phyloP scores from a whole-genome alignment of 331 rosid species.

The Pyrus hybrid region DNA sequence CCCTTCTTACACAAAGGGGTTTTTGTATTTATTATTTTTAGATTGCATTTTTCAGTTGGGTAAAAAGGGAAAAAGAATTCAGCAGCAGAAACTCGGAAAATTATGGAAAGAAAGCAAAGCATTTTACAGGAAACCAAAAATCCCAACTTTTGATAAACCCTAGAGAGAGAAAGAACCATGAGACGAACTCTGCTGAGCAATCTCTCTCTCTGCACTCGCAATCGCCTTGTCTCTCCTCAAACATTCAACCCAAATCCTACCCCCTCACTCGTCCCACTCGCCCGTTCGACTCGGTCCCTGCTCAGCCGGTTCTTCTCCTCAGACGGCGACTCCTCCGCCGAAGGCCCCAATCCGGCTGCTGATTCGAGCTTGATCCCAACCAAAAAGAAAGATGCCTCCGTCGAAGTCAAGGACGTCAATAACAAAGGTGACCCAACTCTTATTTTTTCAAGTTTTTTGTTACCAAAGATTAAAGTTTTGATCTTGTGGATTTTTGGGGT shows the following conservation, averaged over 20 bases:
- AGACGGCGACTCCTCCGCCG: conserved; percentile 30
- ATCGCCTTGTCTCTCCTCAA: conserved; percentile 27
- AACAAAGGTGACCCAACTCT: conserved; percentile 49
- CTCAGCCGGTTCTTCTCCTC: conserved; percentile 47
- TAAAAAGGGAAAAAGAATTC: too few species aligned
- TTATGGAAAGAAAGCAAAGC: neutral
- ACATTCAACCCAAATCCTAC: conserved; percentile 4
- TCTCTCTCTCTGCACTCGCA: conserved; percentile 40
- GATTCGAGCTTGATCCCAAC: conserved; percentile 11
- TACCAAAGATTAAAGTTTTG: neutral
- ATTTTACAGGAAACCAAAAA: neutral
- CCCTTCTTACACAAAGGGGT: too few species aligned
- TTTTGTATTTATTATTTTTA: too few species aligned
- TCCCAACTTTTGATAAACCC: conserved; percentile 20
- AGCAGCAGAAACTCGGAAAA: too few species aligned
- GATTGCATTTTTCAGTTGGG: too few species aligned
- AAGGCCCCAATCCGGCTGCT: conserved; percentile 8
- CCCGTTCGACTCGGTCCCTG: conserved; percentile 24
- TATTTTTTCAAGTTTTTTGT: neutral
- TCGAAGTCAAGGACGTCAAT: conserved; percentile 33
- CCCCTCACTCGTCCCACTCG: conserved; percentile 16
- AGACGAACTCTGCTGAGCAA: conserved; percentile 37
- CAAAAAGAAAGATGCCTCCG: conserved; percentile 11
- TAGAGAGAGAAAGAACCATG: conserved; percentile 30
- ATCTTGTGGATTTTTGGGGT: neutral